A percentile compares a stretch with the other conserved stretches of the same genome.
These are phyloP conservation scores for Spathaspora gorwiae DNA, from an alignment of 805 yeast species.

Conservation along the genomic window DNA sequence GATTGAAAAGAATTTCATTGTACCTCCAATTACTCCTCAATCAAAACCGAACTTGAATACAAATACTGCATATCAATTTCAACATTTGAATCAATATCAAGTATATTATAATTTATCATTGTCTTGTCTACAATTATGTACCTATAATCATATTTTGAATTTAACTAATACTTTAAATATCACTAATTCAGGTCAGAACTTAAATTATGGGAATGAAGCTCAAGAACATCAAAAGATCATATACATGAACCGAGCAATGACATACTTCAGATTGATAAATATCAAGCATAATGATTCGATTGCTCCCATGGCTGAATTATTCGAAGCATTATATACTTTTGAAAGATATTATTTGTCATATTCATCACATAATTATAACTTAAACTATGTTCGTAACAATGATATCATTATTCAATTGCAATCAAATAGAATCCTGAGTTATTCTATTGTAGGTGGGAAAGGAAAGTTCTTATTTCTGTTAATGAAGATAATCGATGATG, in stretches of 20 bases:
- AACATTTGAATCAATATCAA: constrained; percentile 18
- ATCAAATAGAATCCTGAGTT: constrained; percentile 1
- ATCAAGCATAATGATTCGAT: constrained; percentile 17
- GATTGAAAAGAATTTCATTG: constrained; percentile 13
- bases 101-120: constrained; percentile 28
- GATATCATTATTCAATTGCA: constrained; percentile 8
- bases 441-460: constrained; percentile 3
- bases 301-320: constrained; percentile 26
- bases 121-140: constrained; percentile 23
- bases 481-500: constrained; percentile 1
- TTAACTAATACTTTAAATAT: constrained; percentile 20
- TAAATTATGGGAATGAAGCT: constrained; percentile 12
- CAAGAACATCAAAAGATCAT: constrained; percentile 29
- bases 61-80: constrained; percentile 7
- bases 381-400: constrained; percentile 8
- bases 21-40: constrained; percentile 10
- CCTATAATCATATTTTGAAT: constrained; percentile 27
- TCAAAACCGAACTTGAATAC: neutral
- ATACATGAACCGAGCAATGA: constrained; percentile 24
- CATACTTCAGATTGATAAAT: constrained; percentile 28
- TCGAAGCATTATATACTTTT: constrained; percentile 22
- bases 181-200: neutral
- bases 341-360: constrained; percentile 23
- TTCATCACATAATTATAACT: constrained; percentile 12
- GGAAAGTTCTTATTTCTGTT: constrained; percentile 2